Base-by-base conservation (phyloP, 2,329 filamentous ascomycete genomes). In the Drechslerella dactyloides region DNA sequence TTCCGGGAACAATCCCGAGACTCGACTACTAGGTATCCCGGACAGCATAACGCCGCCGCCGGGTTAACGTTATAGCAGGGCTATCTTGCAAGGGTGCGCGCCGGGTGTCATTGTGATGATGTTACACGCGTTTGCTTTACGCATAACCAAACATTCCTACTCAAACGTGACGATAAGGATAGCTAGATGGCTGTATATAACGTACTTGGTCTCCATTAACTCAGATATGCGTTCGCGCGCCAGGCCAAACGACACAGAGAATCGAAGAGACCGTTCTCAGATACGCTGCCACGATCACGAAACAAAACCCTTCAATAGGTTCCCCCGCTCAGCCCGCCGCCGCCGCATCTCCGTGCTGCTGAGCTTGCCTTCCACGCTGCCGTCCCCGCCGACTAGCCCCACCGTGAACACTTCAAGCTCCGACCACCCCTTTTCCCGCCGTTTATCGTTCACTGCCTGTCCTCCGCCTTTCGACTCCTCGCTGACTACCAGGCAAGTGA, bases 391-490 rank as follows among this genome's bases (percentile, higher is more conserved):
- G 15, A 99, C 83, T 13, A 97, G 91, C 76, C 94, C 90, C 27
- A 97, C 91, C 78, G 96, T 93, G 76, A 91, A 96, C 0, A 96
- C 85, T 24, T 91, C 87, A 42, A 99, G 82, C 23, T 82, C 80
- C 37, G 83, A 81, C 92, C 91, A 97, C 1, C 90, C 90, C 70
- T 88, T 89, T 75, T 90, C 89, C 27, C 77, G 81, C 50, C 94
- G 85, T 78, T 89, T 90, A n/a, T 89, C 84, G 78, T 99, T 99
- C 75, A 99, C 91, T 0, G 90, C 90, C 69, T 86, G 83, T 3
- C 93, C 94, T 35, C 94, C 94, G 1, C 87, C 84, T 58, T 90
- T 85, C 15, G 94, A 97, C 82, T 99, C 94, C 11, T 86, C 88
- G 4, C 93, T 97, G 4, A 97, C 87, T 1, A 96, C 89, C 62